Evolutionary conservation across 2,329 filamentous ascomycete species (phyloP), one percentile per base, ranked within the genome.

Genomic region (Penicillium sp.): DNA sequence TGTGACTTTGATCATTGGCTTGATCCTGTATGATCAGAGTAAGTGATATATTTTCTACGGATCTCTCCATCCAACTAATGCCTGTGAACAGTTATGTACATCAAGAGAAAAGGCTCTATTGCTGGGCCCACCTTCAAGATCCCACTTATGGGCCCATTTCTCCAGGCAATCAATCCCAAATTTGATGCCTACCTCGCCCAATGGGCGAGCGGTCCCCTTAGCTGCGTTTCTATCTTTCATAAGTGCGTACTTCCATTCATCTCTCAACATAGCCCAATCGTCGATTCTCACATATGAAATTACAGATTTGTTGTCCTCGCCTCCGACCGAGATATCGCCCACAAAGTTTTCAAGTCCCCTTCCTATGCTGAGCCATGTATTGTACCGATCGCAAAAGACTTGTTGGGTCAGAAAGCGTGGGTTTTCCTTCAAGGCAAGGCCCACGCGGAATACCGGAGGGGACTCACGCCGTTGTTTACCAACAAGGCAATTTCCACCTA

Each of bases 191-290:
- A 96, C 74, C 80, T 90, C 65, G 84, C 79, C 52, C 94, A 96
- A 78, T 96, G 91, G 91, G 71, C 80, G 56, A 94, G 89, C 68
- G 91, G 89, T n/a, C 86, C 88, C 42, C 80, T 96, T 52, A 95
- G 90, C 78, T 96, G 91, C 68, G 91, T 96, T 54, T 96, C 91
- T 2, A 89, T 96, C 63, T 96, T 96, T 77, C 91, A 96, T 83
- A 96, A 96, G 89, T 92, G 82, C 24, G 23, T 42, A 57, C 5
- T 7, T 9, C 27, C 30, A 12, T 18, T 24, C 13, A 15, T 15
- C n/a, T 2, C 20, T 17, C 15, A 47, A 7, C 12, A 9, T 21
- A 15, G 13, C 12, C 12, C 29, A 7, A 21, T 10, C 7, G 15
- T n/a, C 12, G 18, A 7, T 27, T 46, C 40, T 51, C 37, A 41